A percentile compares a stretch with the other conserved stretches of the same genome.
Evolutionary conservation across 768 basidiomycete genomes (phyloP).

Genomic region (Russula sp.): DNA sequence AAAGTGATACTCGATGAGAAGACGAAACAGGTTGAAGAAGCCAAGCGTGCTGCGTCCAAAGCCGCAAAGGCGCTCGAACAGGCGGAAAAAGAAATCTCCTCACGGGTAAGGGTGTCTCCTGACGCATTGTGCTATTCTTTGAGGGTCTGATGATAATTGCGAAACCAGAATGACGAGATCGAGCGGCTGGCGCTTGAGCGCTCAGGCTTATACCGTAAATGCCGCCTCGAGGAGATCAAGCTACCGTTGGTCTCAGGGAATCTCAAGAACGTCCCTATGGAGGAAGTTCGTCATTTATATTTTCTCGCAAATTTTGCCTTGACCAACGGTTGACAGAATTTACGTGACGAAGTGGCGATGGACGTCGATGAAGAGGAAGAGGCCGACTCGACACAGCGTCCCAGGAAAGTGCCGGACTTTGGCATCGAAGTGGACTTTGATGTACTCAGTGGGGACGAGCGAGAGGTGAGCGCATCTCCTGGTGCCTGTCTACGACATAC

Average conservation of each 20-base stretch:
- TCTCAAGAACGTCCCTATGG: conserved; percentile 85
- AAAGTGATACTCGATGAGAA: conserved; percentile 66
- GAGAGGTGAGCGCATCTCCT: conserved; percentile 39
- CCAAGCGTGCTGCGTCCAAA: conserved; percentile 61
- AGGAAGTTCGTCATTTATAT: conserved; percentile 59
- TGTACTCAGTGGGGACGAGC: conserved; percentile 64
- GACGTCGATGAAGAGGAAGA: conserved; percentile 83
- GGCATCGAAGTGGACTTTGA: conserved; percentile 88
- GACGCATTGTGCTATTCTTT: background rate
- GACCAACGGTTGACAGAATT: conserved; percentile 40
- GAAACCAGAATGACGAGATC: conserved; percentile 73
- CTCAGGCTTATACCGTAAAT: conserved; percentile 82
- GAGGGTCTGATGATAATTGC: background rate
- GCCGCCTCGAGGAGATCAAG: conserved; percentile 86
- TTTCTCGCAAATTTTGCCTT: background rate
- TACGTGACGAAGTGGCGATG: conserved; percentile 84
- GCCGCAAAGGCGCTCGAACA: conserved; percentile 76
- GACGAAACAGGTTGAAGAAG: conserved; percentile 65
- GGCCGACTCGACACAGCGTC: conserved; percentile 44
- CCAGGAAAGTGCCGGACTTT: conserved; percentile 67
- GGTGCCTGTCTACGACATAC: background rate
- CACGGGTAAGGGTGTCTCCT: conserved; percentile 40
- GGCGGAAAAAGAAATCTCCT: conserved; percentile 83
- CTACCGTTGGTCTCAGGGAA: conserved; percentile 71
- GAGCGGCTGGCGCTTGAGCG: conserved; percentile 82